phyloP scores from a whole-genome alignment of 2,329 filamentous ascomycete species.

The Achaetomium macrosporum region DNA sequence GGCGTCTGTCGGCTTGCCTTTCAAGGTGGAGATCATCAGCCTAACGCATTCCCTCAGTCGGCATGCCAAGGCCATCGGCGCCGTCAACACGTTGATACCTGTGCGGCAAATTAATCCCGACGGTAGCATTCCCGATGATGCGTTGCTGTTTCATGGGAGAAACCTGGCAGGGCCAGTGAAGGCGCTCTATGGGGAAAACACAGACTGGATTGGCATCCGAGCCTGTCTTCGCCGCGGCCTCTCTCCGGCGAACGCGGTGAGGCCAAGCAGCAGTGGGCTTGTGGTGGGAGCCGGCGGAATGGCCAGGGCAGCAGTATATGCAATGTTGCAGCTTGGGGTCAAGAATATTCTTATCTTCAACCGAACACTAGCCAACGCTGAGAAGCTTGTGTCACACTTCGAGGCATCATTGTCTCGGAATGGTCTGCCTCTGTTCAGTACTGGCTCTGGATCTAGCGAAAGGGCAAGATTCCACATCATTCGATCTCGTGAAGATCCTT shows the following conservation, averaged over 20 bases:
- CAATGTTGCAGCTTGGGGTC: conserved; percentile 71
- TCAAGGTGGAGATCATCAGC: conserved; percentile 67
- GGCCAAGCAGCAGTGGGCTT: conserved; percentile 49
- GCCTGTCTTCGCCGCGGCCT: conserved; percentile 66
- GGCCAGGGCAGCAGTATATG: conserved; percentile 72
- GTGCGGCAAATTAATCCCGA: conserved; percentile 52
- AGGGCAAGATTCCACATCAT: conserved; percentile 53
- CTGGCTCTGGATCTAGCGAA: conserved; percentile 36
- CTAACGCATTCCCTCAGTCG: conserved; percentile 63
- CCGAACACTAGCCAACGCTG: conserved; percentile 60
- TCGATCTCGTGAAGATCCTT: conserved; percentile 50
- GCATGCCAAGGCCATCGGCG: conserved; percentile 68
- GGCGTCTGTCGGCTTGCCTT: conserved; percentile 65
- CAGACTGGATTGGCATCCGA: conserved; percentile 74
- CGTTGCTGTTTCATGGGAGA: conserved; percentile 47
- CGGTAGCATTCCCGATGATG: conserved; percentile 51
- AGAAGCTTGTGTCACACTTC: conserved; percentile 64
- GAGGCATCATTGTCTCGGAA: conserved; percentile 45
- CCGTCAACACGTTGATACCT: conserved; percentile 70
- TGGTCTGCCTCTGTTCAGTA: conserved; percentile 39
- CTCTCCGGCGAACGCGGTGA: conserved; percentile 63
- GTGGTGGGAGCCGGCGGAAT: conserved; percentile 67
- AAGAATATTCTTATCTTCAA: conserved; percentile 72
- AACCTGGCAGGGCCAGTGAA: conserved; percentile 61
- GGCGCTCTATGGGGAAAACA: conserved; percentile 72